phyloP scores from a whole-genome alignment of 768 basidiomycete genomes.

The Hydnomerulius pinastri region DNA sequence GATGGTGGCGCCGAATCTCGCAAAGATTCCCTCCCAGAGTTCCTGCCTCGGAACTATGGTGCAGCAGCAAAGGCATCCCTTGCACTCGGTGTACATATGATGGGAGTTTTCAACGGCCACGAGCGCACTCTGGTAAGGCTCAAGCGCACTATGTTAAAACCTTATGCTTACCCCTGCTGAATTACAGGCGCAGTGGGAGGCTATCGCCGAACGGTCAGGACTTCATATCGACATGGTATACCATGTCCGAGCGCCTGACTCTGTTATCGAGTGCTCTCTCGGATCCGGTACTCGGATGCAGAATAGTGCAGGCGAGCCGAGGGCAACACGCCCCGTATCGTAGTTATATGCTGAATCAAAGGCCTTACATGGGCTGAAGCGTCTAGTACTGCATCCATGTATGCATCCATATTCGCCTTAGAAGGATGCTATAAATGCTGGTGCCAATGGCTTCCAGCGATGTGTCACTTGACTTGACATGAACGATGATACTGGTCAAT shows the following conservation, averaged over 20 bases:
- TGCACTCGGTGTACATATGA: slow-evolving; percentile 12
- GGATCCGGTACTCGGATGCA: no score
- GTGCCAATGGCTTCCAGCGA: no score
- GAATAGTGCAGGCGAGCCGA: no score
- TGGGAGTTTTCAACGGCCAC: slow-evolving; percentile 12
- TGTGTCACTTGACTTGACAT: no score
- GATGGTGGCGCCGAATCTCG: not conserved
- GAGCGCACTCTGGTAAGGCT: slow-evolving; percentile 10
- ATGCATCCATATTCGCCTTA: no score
- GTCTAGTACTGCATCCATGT: no score
- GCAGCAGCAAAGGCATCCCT: slow-evolving; percentile 5
- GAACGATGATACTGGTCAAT: no score
- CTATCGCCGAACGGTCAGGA: not conserved
- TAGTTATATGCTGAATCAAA: no score
- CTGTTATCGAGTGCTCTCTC: not conserved
- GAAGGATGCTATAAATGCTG: no score
- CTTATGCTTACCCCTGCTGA: not conserved
- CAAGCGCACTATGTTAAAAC: not conserved
- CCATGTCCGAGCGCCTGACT: not conserved
- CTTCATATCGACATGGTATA: not conserved
- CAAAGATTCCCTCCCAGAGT: slow-evolving; percentile 1
- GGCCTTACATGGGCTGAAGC: no score
- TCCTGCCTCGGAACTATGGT: slow-evolving; percentile 9
- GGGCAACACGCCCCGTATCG: no score
- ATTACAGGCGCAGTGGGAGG: not conserved